phyloP scores from a whole-genome alignment of 441 rosid species.

The Oxalis stricta region DNA sequence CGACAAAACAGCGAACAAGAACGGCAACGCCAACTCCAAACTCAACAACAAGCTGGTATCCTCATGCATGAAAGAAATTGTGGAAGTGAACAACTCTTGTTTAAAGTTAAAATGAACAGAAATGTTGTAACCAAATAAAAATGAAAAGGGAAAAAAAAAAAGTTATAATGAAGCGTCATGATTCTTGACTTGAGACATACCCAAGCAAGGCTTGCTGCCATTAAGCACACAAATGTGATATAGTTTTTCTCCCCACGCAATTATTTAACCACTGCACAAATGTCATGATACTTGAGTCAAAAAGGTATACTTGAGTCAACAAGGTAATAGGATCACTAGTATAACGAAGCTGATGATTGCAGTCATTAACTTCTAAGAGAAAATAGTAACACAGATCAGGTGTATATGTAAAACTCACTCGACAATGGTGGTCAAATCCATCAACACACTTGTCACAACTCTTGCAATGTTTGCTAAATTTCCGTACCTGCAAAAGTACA shows the following conservation, averaged over 20 bases:
- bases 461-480: constrained; percentile 95
- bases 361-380: no score
- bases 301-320: no score
- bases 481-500: constrained; percentile 45
- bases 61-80: constrained; percentile 9
- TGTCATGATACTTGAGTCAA: no score
- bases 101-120: not conserved
- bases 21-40: constrained; percentile 87
- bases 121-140: not conserved
- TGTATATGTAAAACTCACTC: constrained; percentile 32
- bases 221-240: constrained; percentile 70
- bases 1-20: constrained; percentile 76
- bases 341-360: constrained; percentile 9
- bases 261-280: constrained; percentile 86
- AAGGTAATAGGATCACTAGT: no score
- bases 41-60: constrained; percentile 65
- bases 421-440: constrained; percentile 97
- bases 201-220: constrained; percentile 86
- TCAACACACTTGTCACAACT: constrained; percentile 92
- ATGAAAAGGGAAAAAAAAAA: constrained; percentile 1
- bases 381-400: not conserved
- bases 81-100: not conserved
- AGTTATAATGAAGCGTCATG: not conserved
- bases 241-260: constrained; percentile 89
- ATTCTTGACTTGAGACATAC: constrained; percentile 37